Evolutionary conservation across 768 basidiomycete species (phyloP), one percentile per base, ranked within the genome.

Genomic region (Phlebiopsis gigantea): DNA sequence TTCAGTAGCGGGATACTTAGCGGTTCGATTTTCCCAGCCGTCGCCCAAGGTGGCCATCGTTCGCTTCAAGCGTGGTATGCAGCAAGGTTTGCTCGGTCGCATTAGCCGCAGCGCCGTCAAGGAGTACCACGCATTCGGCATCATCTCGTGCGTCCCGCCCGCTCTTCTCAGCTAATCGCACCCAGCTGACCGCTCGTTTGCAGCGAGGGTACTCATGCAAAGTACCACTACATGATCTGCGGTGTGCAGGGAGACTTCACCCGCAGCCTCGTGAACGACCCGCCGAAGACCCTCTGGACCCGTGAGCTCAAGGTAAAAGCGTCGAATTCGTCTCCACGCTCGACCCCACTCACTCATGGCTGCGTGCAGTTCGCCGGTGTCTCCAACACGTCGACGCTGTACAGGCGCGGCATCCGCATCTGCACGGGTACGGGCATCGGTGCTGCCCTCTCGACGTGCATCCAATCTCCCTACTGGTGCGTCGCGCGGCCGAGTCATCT

Each of bases 51-150:
- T 88, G 6, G 89, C 87, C 5, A 77, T 91, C 58, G 75, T 91
- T 63, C 85, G 87, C 29, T 90, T 91, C 71, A 76, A 83, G 69
- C 82, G 88, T 63, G 88, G 89, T 50, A 90, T 91, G 87, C 88
- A 90, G 66, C 89, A 90, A 67, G 88, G 88, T 56, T 75, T 91
- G 26, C 75, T 90, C 30, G 83, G 83, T 21, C 81, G 88, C 55
- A 79, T 90, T 72, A 85, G 85, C 59, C 85, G 87, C 31, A 81
- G 81, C 19, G 77, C 84, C 29, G 77, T 90, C 60, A 81, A 83
- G 85, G 88, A 91, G 68, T 90, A 90, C 68, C 89, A 90, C 67
- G 86, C 87, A 29, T 91, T 90, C 58, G 88, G 88, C 53, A 84
- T 86, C 58, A 79, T 90, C 57, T 87, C 85, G 85, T 88, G 69